phyloP scores from a whole-genome alignment of 331 rosid species.

The Ulmus americana region DNA sequence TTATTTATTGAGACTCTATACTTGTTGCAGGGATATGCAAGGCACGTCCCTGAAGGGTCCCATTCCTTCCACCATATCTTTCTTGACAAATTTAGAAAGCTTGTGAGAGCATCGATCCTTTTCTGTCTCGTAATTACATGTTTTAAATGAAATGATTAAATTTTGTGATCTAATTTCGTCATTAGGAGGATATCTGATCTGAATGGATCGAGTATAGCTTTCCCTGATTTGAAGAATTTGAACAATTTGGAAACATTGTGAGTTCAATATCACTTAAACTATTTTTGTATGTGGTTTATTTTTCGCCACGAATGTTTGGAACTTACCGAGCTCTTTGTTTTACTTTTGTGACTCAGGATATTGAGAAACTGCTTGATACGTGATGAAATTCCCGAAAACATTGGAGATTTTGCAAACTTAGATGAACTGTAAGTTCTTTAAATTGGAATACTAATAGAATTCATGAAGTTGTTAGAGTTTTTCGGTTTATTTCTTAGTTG shows the following conservation, averaged over 20 bases:
- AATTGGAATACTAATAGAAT: neutral
- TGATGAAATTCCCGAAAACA: conserved; percentile 39
- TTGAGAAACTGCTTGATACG: conserved; percentile 64
- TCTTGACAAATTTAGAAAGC: conserved; percentile 34
- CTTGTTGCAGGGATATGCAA: conserved; percentile 50
- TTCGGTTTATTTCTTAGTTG: neutral
- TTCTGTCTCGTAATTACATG: conserved; percentile 1
- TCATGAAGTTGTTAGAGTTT: too few relatives aligned
- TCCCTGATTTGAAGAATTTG: conserved; percentile 50
- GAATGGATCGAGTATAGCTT: conserved; percentile 36
- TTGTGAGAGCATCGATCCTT: conserved; percentile 43
- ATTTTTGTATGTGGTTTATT: neutral
- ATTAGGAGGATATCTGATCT: conserved; percentile 69
- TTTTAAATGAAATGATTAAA: neutral
- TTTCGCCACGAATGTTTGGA: neutral
- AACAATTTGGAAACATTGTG: conserved; percentile 35
- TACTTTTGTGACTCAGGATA: conserved; percentile 36
- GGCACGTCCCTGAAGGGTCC: conserved; percentile 78
- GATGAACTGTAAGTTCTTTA: conserved; percentile 46
- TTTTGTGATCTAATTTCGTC: conserved; percentile 19
- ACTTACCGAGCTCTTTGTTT: conserved; percentile 12
- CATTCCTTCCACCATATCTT: conserved; percentile 49
- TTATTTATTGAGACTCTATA: neutral
- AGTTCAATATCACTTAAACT: conserved; percentile 29
- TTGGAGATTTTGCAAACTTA: conserved; percentile 24